Evolutionary conservation across 257 asterid species (phyloP).

Genomic region (Gentiana dahurica): DNA sequence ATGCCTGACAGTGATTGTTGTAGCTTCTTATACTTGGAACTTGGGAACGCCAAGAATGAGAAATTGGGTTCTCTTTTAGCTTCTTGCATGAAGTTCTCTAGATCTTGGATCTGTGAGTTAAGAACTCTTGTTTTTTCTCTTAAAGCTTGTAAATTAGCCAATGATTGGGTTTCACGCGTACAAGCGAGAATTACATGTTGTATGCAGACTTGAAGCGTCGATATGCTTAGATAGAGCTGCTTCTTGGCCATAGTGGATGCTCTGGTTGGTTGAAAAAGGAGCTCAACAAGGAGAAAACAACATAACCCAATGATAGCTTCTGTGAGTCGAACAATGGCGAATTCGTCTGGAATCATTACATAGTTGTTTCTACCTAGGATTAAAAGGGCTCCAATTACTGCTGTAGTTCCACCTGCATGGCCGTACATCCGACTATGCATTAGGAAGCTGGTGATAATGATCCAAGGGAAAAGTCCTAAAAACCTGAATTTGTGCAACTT

Average conservation of each 20-base stretch:
- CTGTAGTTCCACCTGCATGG: constrained; percentile 80
- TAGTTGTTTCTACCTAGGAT: constrained; percentile 63
- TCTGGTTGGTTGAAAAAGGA: constrained; percentile 67
- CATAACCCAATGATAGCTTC: constrained; percentile 80
- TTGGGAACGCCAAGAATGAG: constrained; percentile 72
- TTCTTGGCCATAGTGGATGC: constrained; percentile 55
- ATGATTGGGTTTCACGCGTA: constrained; percentile 4
- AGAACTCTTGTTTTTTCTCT: constrained; percentile 29
- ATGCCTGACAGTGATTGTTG: constrained; percentile 42
- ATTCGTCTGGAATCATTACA: constrained; percentile 54
- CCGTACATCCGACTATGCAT: constrained; percentile 74
- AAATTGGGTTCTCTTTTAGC: constrained; percentile 81
- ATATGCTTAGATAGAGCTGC: constrained; percentile 42
- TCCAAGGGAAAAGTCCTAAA: constrained; percentile 81
- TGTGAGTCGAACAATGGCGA: constrained; percentile 64
- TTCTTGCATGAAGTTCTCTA: constrained; percentile 54
- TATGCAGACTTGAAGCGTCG: constrained; percentile 25
- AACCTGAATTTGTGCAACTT: constrained; percentile 44
- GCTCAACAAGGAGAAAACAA: constrained; percentile 66
- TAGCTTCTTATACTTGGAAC: constrained; percentile 41
- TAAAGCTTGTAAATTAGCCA: background rate
- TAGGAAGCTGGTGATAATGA: constrained; percentile 53
- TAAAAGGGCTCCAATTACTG: constrained; percentile 63
- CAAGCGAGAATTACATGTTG: constrained; percentile 20
- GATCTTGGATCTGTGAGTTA: constrained; percentile 26